phyloP scores from a whole-genome alignment of 176 grass and related monocot species.

The Avena eriantha region DNA sequence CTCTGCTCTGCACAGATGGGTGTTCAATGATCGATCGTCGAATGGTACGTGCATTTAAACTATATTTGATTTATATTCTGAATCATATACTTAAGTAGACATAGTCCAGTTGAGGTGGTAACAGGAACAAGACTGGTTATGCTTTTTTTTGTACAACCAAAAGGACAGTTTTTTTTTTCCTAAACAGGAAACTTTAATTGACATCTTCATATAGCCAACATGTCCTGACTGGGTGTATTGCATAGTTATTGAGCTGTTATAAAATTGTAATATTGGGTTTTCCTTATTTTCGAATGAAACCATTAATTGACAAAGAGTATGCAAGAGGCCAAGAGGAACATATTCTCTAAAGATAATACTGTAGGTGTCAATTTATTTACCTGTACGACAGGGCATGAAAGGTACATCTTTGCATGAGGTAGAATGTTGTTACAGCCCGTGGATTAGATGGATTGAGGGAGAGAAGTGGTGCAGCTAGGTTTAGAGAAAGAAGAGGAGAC shows the following conservation, averaged over 20 bases:
- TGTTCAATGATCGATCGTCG: constrained; percentile 97
- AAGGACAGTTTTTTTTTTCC: background rate
- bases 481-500: too few species aligned
- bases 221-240: background rate
- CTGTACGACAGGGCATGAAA: background rate
- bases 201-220: background rate
- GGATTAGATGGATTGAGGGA: too few species aligned
- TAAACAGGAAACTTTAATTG: constrained; percentile 18
- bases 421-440: background rate
- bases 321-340: background rate
- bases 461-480: too few species aligned
- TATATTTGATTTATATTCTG: constrained; percentile 37
- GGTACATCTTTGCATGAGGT: background rate
- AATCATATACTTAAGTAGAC: constrained; percentile 14
- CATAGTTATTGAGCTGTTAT: background rate
- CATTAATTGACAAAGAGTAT: background rate
- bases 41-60: constrained; percentile 69
- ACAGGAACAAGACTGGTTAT: constrained; percentile 10
- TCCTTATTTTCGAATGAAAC: constrained; percentile 20
- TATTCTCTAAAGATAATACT: background rate
- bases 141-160: constrained; percentile 13
- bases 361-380: constrained; percentile 13
- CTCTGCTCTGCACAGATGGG: constrained; percentile 95
- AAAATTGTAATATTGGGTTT: background rate
- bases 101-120: constrained; percentile 1